phyloP scores from a whole-genome alignment of 2,329 filamentous ascomycete genomes.

The Pestalotiopsis sp. region DNA sequence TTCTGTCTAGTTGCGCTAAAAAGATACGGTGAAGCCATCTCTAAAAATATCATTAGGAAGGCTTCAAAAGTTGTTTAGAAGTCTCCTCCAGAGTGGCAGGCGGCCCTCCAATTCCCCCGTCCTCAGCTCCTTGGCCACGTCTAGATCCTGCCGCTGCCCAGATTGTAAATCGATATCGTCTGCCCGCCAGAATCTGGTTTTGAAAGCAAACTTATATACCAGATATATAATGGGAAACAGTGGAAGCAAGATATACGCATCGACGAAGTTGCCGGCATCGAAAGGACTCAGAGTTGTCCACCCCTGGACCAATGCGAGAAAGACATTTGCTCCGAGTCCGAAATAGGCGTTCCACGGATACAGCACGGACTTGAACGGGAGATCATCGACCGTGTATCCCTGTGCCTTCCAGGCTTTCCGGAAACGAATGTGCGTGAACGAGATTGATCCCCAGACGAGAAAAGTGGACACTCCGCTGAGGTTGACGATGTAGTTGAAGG shows the following conservation, averaged over 20 bases:
- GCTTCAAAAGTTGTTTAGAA: conserved; percentile 41
- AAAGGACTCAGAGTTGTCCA: conserved; percentile 62
- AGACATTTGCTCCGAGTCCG: conserved; percentile 56
- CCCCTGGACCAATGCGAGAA: conserved; percentile 61
- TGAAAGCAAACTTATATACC: conserved; percentile 54
- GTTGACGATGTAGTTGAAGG: conserved; percentile 71
- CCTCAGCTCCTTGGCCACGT: conserved; percentile 39
- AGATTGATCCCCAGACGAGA: conserved; percentile 70
- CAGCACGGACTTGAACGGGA: conserved; percentile 55
- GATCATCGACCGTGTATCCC: conserved; percentile 51
- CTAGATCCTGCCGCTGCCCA: conserved; percentile 55
- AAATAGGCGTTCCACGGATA: conserved; percentile 63
- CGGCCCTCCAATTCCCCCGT: conserved; percentile 22
- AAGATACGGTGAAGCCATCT: too few relatives aligned
- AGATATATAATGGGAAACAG: conserved; percentile 59
- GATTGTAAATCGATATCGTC: conserved; percentile 58
- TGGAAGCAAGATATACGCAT: conserved; percentile 62
- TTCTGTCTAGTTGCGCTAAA: too few relatives aligned
- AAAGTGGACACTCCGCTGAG: conserved; percentile 70
- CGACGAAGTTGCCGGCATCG: conserved; percentile 58
- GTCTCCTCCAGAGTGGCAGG: conserved; percentile 42
- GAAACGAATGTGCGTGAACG: conserved; percentile 71
- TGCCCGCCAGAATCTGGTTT: conserved; percentile 49
- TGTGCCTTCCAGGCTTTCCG: conserved; percentile 62
- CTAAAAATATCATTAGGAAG: too few relatives aligned